Conservation (phyloP, 2,329 filamentous ascomycete genomes). For the Ramichloridium luteum region DNA sequence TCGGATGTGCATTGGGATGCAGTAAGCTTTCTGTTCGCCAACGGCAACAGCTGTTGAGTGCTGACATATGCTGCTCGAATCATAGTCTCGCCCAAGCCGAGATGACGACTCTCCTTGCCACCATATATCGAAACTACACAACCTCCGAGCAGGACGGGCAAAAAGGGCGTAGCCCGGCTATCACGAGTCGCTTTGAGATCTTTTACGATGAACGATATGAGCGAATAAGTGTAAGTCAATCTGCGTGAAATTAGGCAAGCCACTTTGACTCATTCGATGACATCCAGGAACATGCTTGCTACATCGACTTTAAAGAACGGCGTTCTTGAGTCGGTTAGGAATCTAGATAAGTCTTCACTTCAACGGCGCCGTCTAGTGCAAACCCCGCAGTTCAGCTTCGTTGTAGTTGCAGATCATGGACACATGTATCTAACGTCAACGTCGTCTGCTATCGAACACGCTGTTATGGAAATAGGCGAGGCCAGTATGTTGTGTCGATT, state of each 20-base stretch:
- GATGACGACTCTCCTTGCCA: slow-evolving; percentile 11
- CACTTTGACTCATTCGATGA: background rate
- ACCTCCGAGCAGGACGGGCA: slow-evolving; percentile 2
- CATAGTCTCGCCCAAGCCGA: slow-evolving; percentile 42
- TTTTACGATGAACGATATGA: slow-evolving; percentile 8
- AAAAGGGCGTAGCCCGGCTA: slow-evolving; percentile 4
- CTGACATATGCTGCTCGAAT: slow-evolving; percentile 55
- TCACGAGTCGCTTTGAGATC: slow-evolving; percentile 8
- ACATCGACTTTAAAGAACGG: slow-evolving; percentile 7
- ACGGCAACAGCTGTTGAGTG: background rate
- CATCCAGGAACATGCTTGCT: slow-evolving; percentile 6
- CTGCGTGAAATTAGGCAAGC: background rate
- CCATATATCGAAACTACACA: slow-evolving; percentile 7
- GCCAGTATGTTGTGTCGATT: no score
- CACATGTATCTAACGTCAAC: no score
- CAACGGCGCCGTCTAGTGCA: no score
- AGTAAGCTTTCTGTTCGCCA: slow-evolving; percentile 5
- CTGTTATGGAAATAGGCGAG: no score
- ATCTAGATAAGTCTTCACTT: no score
- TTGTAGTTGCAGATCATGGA: no score
- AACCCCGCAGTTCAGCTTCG: no score
- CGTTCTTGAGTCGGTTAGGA: no score
- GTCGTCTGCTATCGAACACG: no score
- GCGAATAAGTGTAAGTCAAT: slow-evolving; percentile 3
- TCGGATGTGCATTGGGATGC: slow-evolving; percentile 36